Percentiles rank a stretch among this genome's conserved stretches.
Conservation (phyloP, 116 monocot genomes). For the Iris pallida region DNA sequence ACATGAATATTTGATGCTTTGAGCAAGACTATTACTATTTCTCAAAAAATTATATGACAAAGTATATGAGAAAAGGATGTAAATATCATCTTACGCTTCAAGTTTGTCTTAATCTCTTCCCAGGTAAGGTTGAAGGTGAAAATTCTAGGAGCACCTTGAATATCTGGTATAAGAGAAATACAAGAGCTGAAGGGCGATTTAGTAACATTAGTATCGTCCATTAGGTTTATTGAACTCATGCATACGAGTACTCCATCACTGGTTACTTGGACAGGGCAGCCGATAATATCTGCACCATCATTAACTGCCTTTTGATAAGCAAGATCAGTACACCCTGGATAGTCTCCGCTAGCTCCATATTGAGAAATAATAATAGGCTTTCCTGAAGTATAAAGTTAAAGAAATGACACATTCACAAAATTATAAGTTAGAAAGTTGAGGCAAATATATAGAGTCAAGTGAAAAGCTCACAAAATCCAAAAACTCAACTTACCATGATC, state of each 20-base stretch:
- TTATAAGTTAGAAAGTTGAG: too few relatives aligned
- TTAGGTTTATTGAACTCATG: constrained; percentile 66
- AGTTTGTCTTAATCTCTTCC: constrained; percentile 52
- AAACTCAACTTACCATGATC: too few relatives aligned
- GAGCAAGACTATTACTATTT: too few relatives aligned
- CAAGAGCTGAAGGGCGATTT: constrained; percentile 26
- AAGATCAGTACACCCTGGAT: constrained; percentile 74
- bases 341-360: constrained; percentile 74
- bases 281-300: constrained; percentile 75
- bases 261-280: constrained; percentile 81
- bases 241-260: constrained; percentile 64
- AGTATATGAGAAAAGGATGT: too few relatives aligned
- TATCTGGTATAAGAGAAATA: constrained; percentile 33
- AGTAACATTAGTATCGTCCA: constrained; percentile 43
- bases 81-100: constrained; percentile 58
- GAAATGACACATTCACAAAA: too few relatives aligned
- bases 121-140: constrained; percentile 81
- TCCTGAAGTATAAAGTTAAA: constrained; percentile 16
- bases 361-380: constrained; percentile 60
- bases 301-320: constrained; percentile 69
- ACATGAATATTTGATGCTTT: too few relatives aligned
- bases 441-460: too few relatives aligned
- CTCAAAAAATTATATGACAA: too few relatives aligned
- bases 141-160: constrained; percentile 42
- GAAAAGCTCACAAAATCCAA: too few relatives aligned